A percentile compares a stretch with the other conserved stretches of the same genome.
Conservation (phyloP, 164 flowering plant genomes). For the Stephania yunnanensis region DNA sequence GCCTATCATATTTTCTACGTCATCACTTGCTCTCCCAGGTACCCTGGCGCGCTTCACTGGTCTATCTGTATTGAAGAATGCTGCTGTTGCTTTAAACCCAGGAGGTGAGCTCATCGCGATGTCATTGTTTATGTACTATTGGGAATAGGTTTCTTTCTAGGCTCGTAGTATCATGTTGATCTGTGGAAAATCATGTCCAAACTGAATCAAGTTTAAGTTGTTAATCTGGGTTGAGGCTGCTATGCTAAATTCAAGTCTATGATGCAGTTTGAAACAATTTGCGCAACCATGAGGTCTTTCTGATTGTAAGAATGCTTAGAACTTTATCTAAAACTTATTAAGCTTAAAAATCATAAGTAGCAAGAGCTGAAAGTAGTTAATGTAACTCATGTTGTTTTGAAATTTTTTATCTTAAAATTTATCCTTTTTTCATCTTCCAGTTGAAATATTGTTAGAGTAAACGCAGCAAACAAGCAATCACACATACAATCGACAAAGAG, state of each 20-base stretch:
- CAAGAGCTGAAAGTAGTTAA: not conserved
- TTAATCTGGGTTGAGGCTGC: not conserved
- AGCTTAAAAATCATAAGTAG: not conserved
- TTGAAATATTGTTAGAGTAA: not conserved
- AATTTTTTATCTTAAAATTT: too few relatives aligned
- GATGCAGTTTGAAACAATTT: not conserved
- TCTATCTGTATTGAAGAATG: slow-evolving; percentile 61
- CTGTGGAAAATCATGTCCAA: not conserved
- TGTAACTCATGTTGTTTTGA: not conserved
- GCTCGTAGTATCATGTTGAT: not conserved
- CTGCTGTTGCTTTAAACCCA: slow-evolving; percentile 84
- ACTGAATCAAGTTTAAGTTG: not conserved
- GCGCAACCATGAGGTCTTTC: not conserved
- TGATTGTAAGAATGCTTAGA: not conserved
- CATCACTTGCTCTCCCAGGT: slow-evolving; percentile 93
- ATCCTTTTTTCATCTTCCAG: not conserved
- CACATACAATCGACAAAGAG: too few relatives aligned
- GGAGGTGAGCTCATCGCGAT: slow-evolving; percentile 55
- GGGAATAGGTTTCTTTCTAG: not conserved
- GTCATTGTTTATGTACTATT: not conserved
- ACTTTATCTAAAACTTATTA: not conserved
- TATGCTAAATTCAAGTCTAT: not conserved
- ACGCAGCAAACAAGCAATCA: too few relatives aligned
- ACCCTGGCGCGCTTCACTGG: slow-evolving; percentile 98
- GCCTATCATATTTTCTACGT: slow-evolving; percentile 99